These are phyloP conservation scores for Fragaria ananassa DNA, from an alignment of 306 rosid genomes.

Conservation along the genomic window DNA sequence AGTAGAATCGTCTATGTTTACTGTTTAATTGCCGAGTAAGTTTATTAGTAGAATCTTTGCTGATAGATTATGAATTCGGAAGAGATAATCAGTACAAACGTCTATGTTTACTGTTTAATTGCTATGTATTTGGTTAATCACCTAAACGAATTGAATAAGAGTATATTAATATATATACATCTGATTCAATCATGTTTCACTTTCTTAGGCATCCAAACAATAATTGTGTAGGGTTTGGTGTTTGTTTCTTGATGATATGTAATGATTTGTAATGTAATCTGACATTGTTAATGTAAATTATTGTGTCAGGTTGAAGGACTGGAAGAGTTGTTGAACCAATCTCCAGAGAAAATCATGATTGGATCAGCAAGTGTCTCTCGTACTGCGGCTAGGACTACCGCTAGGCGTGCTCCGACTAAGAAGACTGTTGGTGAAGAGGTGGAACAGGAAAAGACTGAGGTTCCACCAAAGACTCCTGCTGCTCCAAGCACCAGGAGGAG, in stretches of 20 bases:
- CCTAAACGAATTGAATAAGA: not conserved
- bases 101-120: too few species aligned
- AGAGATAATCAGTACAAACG: too few species aligned
- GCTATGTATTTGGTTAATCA: too few species aligned
- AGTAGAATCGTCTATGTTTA: too few species aligned
- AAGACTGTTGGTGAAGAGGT: slow-evolving; percentile 26
- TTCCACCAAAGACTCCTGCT: slow-evolving; percentile 45
- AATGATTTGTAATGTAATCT: not conserved
- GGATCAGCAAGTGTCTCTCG: slow-evolving; percentile 37
- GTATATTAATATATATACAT: not conserved
- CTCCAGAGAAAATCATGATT: slow-evolving; percentile 20
- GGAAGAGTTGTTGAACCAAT: slow-evolving; percentile 48
- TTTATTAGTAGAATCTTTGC: too few species aligned
- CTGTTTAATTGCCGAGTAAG: too few species aligned
- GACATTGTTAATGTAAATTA: not conserved
- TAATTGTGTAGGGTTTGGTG: not conserved
- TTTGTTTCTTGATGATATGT: not conserved
- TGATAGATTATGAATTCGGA: too few species aligned
- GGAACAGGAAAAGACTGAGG: slow-evolving; percentile 27
- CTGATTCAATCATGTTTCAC: not conserved
- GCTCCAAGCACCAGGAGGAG: slow-evolving; percentile 36
- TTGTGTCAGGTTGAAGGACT: slow-evolving; percentile 74
- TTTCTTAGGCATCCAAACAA: not conserved
- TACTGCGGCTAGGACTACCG: slow-evolving; percentile 44
- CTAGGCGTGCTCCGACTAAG: slow-evolving; percentile 25